A percentile compares a stretch with the other conserved stretches of the same genome.
Conservation (phyloP, 495 filamentous ascomycete species). For the Margaritispora aquatica region DNA sequence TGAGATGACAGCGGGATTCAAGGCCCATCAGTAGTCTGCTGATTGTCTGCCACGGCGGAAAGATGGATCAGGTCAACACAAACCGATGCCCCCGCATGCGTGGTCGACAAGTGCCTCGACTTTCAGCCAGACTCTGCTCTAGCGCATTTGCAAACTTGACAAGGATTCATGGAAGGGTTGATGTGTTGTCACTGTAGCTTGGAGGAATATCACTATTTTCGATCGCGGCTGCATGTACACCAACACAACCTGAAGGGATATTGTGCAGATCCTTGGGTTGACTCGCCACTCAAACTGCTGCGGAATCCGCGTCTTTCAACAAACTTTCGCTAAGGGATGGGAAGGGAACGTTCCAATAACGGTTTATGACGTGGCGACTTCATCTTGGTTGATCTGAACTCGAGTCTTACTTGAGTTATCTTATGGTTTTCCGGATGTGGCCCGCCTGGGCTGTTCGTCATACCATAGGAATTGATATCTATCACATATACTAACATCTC, state of each 20-base stretch:
- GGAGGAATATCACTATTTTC: slow-evolving; percentile 8
- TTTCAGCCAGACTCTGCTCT: slow-evolving; percentile 3
- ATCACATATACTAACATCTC: slow-evolving; percentile 13
- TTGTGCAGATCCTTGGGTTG: slow-evolving; percentile 19
- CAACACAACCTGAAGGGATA: slow-evolving; percentile 11
- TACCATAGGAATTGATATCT: slow-evolving; percentile 19
- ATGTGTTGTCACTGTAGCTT: slow-evolving; percentile 22
- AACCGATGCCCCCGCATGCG: slow-evolving; percentile 9
- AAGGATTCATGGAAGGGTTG: slow-evolving; percentile 11
- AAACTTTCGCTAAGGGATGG: slow-evolving; percentile 11
- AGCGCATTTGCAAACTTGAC: background rate
- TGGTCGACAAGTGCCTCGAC: background rate
- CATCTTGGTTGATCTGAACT: slow-evolving; percentile 19
- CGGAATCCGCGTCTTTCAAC: background rate
- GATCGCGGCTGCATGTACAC: slow-evolving; percentile 23
- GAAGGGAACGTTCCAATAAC: slow-evolving; percentile 20
- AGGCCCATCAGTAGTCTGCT: slow-evolving; percentile 11
- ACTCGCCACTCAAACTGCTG: slow-evolving; percentile 14
- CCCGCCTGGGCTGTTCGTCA: slow-evolving; percentile 9
- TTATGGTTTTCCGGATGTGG: slow-evolving; percentile 15
- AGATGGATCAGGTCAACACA: slow-evolving; percentile 14
- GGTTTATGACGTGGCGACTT: slow-evolving; percentile 22
- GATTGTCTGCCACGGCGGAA: slow-evolving; percentile 12
- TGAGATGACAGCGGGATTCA: background rate
- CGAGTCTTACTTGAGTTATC: slow-evolving; percentile 9